Base-by-base conservation (phyloP, 352 stramenopile species). In the Globisporangium apiculatum region DNA sequence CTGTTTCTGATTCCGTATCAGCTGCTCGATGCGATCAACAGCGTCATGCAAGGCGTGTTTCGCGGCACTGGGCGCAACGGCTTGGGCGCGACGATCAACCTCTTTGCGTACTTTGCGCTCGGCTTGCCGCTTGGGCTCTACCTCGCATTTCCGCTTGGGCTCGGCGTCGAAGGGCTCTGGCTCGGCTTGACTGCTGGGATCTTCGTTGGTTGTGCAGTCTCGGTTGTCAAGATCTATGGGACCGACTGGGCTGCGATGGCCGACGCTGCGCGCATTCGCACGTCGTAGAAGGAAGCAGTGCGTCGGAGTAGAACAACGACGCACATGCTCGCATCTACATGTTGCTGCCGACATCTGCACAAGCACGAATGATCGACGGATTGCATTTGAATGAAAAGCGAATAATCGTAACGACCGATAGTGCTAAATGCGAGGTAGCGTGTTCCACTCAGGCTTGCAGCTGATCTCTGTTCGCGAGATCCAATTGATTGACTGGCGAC, bases 131-230 rank as follows among this genome's bases (percentile, higher is more conserved):
- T 85, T 36, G 83, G 75, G 12, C 58, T 80, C 8, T 77, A 76
- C 58, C 67, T 91, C 36, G 83, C 80, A 24, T 89, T 93, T 60
- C 62, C 59, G 8, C 66, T 77, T 36, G 57, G 79, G 5, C 75
- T 69, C 53, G 80, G 77, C 46, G 78, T 93, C 31, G 78, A 89
- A 64, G 83, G 80, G 9, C 72, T 93, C 55, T 93, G 83, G 80
- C 56, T 87, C 15, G 83, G 83, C 0, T 71, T 89, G 37, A 84
- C 73, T 11, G 56, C 61, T 0, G 80, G 83, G 15, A 87, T 87
- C 56, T 69, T 72, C 46, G 64, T 73, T n/a, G 83, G 73, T 51
- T 76, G 67, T 56, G 48, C 75, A 42, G 60, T 88, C 38, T 90
- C 75, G 5, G 65, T 86, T 58, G 46, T 73, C 72, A 86, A 84